Evolutionary conservation across 495 filamentous ascomycete genomes (phyloP), one percentile per base, ranked within the genome.

Genomic region (Aspergillus conjunctus): DNA sequence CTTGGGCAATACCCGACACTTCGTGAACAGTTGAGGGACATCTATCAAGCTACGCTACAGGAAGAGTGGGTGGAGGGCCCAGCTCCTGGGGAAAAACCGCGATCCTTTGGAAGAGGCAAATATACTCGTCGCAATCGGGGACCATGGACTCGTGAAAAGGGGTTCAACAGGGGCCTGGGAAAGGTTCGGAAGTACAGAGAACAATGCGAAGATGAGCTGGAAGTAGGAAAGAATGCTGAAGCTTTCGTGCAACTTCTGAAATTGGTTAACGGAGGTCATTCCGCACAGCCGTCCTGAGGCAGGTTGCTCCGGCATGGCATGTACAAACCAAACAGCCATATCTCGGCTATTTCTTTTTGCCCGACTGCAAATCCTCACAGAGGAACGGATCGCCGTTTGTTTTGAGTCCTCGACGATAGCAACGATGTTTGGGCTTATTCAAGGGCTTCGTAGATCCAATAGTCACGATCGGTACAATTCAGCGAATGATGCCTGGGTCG

Each of bases 1-100:
- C 78, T 88, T 60, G 62, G 64, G 0, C 73, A 69, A 20, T 83
- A 84, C 65, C 85, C 87, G 7, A 59, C 70, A 51, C 80, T 88
- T 14, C 72, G 75, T 10, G 33, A 62, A 14, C 76, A 81, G 54
- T 74, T 89, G 15, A 68, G 71, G 37, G 72, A 81, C 2, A 85
- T 88, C 62, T 77, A 83, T 54, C 70, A 71, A 31, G 72, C 76
- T 9, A 87, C 84, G 9, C 72, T 81, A 32, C 73, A 78, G 60
- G 73, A 77, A 30, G 69, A 75, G 65, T 79, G 77, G 77, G 67
- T 74, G 6, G 75, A 78, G 60, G 45, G 68, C 51, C 60, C 69
- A 34, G 18, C 56, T 52, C 5, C 63, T 61, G 37, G 54, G 11
- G 63, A 59, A 22, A 66, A 68, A 51, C 60, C 66, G 7, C 67